Percentiles rank a stretch among this genome's conserved stretches.
Evolutionary conservation across 805 yeast species (phyloP).

Genomic region (Kodamaea jinghongensis): DNA sequence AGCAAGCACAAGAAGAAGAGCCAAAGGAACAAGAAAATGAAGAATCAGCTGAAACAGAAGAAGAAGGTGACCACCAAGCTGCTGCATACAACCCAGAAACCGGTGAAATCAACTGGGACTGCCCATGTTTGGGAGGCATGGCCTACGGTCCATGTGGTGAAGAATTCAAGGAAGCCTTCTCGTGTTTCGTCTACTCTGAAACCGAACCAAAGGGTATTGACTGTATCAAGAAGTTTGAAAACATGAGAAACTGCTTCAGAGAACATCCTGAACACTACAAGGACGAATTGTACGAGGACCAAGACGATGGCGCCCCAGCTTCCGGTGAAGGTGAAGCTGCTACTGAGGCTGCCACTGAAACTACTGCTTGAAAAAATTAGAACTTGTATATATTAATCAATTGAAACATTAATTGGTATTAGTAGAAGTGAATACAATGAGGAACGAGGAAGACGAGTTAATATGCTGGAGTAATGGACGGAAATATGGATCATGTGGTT

Average conservation of each 20-base stretch:
- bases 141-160: constrained; percentile 98
- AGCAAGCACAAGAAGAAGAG: background rate
- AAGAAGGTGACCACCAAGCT: constrained; percentile 35
- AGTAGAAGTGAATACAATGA: background rate
- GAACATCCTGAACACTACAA: constrained; percentile 89
- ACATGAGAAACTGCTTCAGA: constrained; percentile 94
- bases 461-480: background rate
- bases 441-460: background rate
- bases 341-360: constrained; percentile 3
- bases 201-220: constrained; percentile 96
- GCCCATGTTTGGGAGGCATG: constrained; percentile 99
- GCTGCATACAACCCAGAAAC: constrained; percentile 95
- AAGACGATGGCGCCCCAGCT: constrained; percentile 6
- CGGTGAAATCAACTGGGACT: constrained; percentile 99
- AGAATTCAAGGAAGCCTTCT: constrained; percentile 89
- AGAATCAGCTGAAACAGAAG: constrained; percentile 1
- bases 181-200: constrained; percentile 91
- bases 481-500: background rate
- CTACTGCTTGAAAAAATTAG: background rate
- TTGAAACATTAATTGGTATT: constrained; percentile 1
- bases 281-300: constrained; percentile 85
- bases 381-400: constrained; percentile 5
- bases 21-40: background rate
- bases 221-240: constrained; percentile 85
- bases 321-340: background rate